Evolutionary conservation across 108 stramenopile genomes (phyloP), one percentile per base, ranked within the genome.

Genomic region (Cylindrotheca fusiformis): DNA sequence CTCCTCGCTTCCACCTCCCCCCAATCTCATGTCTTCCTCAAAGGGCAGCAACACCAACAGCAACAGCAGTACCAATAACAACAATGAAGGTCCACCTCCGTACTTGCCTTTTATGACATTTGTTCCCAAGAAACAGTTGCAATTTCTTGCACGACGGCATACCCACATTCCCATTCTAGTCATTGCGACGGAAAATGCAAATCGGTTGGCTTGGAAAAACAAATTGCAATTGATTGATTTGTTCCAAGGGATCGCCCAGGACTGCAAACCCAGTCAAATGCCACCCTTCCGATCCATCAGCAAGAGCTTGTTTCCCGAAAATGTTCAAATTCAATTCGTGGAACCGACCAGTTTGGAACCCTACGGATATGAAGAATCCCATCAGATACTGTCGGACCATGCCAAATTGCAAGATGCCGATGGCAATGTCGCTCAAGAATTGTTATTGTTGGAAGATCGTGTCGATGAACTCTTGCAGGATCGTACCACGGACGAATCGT

Each of bases 121-220:
- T 31, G 54, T 32, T 10, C 6, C 19, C 10, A 25, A 17, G 18
- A 51, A 63, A 28, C 8, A 30, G 20, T 36, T 28, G 44, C 21
- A 50, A 3, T 44, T 80, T 20, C 59, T 93, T 24, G 83, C 92
- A 3, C 50, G 65, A 23, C 82, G 86, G 27, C 92, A 93, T 77
- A 71, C 78, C 8, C 83, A 69, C 28, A 60, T 90, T 32, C 78
- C 87, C 1, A 70, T 93, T 27, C 68, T 93, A 14, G 58, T 93
- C n/a, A 32, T 93, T 3, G 76, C 87, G 47, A 90, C 91, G 14
- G 82, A 88, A 60, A 52, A 67, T 3, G 86, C 91, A 3, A 69
- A 87, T 58, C 48, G 58, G 28, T 51, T 93, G 52, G 87, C 88
- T 17, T 63, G 77, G 69, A 88, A 86, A 56, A 93, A 93, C 64